These are phyloP conservation scores for Ambispora gerdemannii DNA, from an alignment of 192 early-diverging fungal genomes.

Conservation along the genomic window DNA sequence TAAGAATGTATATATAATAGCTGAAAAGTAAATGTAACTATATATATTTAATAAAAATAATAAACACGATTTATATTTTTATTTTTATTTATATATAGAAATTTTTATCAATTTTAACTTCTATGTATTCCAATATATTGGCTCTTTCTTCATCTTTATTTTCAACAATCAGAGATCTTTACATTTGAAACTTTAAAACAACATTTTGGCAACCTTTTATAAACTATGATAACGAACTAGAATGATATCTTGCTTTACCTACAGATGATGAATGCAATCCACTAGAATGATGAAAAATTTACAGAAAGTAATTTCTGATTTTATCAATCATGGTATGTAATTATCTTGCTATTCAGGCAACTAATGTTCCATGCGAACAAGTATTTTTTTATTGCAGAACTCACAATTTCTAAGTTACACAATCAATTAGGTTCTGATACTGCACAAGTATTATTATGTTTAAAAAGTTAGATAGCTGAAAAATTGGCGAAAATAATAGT, in stretches of 20 bases:
- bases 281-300: background rate
- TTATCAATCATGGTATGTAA: background rate
- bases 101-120: background rate
- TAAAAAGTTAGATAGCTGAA: background rate
- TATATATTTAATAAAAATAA: too few species aligned
- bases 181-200: background rate
- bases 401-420: conserved; percentile 3
- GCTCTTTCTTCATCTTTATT: background rate
- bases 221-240: background rate
- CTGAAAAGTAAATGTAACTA: too few species aligned
- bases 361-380: background rate
- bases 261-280: background rate
- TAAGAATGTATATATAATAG: too few species aligned
- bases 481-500: too few species aligned
- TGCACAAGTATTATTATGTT: background rate
- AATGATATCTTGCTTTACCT: background rate
- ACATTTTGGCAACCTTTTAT: background rate
- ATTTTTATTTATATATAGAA: too few species aligned
- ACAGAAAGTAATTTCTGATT: background rate
- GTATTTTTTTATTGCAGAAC: background rate
- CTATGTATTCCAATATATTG: background rate
- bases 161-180: background rate
- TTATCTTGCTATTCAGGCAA: too few species aligned
- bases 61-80: too few species aligned
- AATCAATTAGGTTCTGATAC: background rate